Evolutionary conservation across 768 basidiomycete species (phyloP), one percentile per base, ranked within the genome.

Genomic region (Boletus vermiculosoides): DNA sequence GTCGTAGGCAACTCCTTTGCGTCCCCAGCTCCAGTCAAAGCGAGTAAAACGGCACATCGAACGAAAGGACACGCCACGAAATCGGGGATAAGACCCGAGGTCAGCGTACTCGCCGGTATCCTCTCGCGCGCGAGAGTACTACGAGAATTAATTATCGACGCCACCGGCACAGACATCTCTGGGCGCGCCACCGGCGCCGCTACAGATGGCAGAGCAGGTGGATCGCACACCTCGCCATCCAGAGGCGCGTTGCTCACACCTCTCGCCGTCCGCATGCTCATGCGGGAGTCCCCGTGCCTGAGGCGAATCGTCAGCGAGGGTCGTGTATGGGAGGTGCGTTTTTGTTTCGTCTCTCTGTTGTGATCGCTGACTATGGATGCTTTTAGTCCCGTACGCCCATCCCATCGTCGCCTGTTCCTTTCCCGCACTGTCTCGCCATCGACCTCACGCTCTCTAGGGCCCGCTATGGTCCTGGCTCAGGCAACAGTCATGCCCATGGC

Each of bases 241-340:
- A 45, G 25, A 28, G 20, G 44, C 58, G 59, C 47, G 72, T 77
- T 56, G 55, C 74, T 55, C 82, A 82, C 66, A 59, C 77, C 34
- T 63, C 66, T 5, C 77, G 80, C 63, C 66, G 76, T 49, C 67
- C 77, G 36, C 74, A 71, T 50, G 68, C 74, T 71, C 37, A 71
- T 86, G 68, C 79, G 82, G 71, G 62, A 64, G 31, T 58, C 62
- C 4, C 59, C 69, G 3, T 73, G 62, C 22, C 67, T 88, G 45
- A 71, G 67, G 44, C 80, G 74, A 52, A 71, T 87, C 42, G 72
- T 83, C 13, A 78, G 77, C 20, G 79, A 78, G 55, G 75, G 76
- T 18, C 73, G 83, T 39, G 65, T 80, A 12, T 87, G 85, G 84
- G 80, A 73, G 60, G 85, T 84, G 59, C 53, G 81, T 74, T 33